phyloP scores from a whole-genome alignment of 2,329 filamentous ascomycete genomes.

The Cercospora janseana region DNA sequence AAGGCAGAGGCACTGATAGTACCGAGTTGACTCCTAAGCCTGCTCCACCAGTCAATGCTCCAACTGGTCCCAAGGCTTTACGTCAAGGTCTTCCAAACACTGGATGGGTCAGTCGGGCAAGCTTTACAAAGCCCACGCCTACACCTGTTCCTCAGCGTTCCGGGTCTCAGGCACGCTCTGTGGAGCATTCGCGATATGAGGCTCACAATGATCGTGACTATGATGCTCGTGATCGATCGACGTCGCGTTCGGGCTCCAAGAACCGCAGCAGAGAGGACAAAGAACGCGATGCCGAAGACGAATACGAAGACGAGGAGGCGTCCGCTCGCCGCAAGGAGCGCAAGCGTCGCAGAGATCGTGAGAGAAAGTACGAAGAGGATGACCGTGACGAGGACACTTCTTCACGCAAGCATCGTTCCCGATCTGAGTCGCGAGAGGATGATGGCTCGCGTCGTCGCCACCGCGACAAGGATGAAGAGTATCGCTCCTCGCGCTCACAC shows the following conservation, averaged over 20 bases:
- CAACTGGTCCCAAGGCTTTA: slow-evolving; percentile 93
- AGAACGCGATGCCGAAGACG: slow-evolving; percentile 49
- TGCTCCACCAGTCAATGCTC: slow-evolving; percentile 56
- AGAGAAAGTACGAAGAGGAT: slow-evolving; percentile 52
- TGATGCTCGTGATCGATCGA: slow-evolving; percentile 35
- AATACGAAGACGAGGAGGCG: slow-evolving; percentile 45
- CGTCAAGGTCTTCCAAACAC: slow-evolving; percentile 82
- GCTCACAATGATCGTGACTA: slow-evolving; percentile 35
- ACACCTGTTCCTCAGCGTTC: slow-evolving; percentile 22
- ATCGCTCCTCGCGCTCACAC: slow-evolving; percentile 47
- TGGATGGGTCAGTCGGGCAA: slow-evolving; percentile 65
- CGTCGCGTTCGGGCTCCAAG: slow-evolving; percentile 40
- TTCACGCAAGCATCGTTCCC: slow-evolving; percentile 56
- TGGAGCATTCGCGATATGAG: slow-evolving; percentile 14
- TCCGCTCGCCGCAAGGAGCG: slow-evolving; percentile 40
- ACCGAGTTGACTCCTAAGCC: slow-evolving; percentile 32
- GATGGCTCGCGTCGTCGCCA: slow-evolving; percentile 60
- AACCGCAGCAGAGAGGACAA: slow-evolving; percentile 51
- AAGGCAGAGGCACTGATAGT: slow-evolving; percentile 23
- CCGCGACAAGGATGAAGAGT: slow-evolving; percentile 46
- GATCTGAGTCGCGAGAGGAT: slow-evolving; percentile 63
- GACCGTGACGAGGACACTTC: slow-evolving; percentile 40
- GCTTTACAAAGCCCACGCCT: slow-evolving; percentile 35
- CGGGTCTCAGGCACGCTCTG: slow-evolving; percentile 17
- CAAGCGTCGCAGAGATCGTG: slow-evolving; percentile 31